Evolutionary conservation across 345 rosid genomes (phyloP).

Genomic region (Iberis pinnata): DNA sequence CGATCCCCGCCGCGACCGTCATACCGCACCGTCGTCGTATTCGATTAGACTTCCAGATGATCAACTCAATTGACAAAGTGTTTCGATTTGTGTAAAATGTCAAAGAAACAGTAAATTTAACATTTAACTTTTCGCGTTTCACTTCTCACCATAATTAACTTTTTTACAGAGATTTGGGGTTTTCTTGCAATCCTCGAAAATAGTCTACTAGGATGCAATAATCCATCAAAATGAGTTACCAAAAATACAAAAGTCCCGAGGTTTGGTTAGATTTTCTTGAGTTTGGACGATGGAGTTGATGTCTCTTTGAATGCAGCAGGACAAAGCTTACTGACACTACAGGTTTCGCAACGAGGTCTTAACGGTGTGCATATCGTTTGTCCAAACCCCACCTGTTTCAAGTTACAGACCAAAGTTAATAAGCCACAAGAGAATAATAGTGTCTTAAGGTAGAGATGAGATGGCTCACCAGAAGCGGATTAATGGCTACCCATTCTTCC

Average conservation of each 20-base stretch:
- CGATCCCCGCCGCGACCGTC: conserved; percentile 91
- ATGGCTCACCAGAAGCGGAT: conserved; percentile 71
- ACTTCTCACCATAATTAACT: too few species aligned
- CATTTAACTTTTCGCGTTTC: too few species aligned
- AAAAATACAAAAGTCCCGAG: conserved; percentile 30
- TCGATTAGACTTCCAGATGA: too few species aligned
- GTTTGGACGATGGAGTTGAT: conserved; percentile 52
- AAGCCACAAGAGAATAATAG: not conserved
- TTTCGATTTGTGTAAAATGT: too few species aligned
- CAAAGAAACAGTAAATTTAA: too few species aligned
- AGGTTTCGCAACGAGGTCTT: conserved; percentile 65
- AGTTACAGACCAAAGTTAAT: conserved; percentile 1
- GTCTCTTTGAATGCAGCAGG: conserved; percentile 90
- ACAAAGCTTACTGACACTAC: conserved; percentile 52
- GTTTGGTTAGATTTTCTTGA: conserved; percentile 35
- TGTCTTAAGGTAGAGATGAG: not conserved
- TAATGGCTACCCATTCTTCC: conserved; percentile 87
- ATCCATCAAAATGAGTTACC: too few species aligned
- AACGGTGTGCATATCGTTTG: conserved; percentile 86
- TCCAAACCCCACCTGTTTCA: conserved; percentile 71
- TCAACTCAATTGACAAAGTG: too few species aligned
- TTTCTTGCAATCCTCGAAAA: too few species aligned
- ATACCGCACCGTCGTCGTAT: conserved; percentile 34
- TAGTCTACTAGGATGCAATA: too few species aligned
- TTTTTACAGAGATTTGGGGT: too few species aligned